Evolutionary conservation across 768 basidiomycete species (phyloP), one percentile per base, ranked within the genome.

Genomic region (Auriscalpium vulgare): DNA sequence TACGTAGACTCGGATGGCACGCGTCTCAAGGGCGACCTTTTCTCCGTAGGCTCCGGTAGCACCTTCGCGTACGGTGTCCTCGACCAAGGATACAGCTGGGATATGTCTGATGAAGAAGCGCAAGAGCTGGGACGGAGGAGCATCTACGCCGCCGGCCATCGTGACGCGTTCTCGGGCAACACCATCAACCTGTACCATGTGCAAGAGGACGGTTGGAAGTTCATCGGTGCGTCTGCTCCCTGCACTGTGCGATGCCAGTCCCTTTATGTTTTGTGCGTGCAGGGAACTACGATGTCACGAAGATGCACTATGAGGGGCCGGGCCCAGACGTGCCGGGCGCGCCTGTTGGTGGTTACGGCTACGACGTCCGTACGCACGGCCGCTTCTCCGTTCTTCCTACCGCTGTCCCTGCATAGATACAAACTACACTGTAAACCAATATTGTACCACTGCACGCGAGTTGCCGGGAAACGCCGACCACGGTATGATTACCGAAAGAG

Each of bases 41-140:
- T 99, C 77, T 97, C 94, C 6, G 97, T 99, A 37, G 97, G 97
- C 34, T 97, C 95, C 4, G 97, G 97, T 65, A 92, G 90, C 68
- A 97, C 97, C 8, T 97, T 94, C 64, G 97, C 97, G n/a, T 98
- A 98, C 66, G 95, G 97, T 78, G 92, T 98, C 2, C 79, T 97
- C 49, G 97, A 98, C 71, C 95, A 97, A 72, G 94, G 88, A 11
- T 94, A 95, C 69, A 82, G 75, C 57, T 98, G 90, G 91, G 94
- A 98, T 67, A 73, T 99, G 57, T 82, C 85, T 19, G 92, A 91
- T 56, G 93, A 85, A 58, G 95, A 97, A 59, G 97, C 97, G 2
- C 88, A 92, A 67, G 97, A 98, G 66, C 83, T 98, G 23, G 97
- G 88, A 16, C 75, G 94, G 67, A 75, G 95, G 63, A 93, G 91